Conservation (phyloP, 2,329 filamentous ascomycete genomes). For the Albifimbria verrucaria region DNA sequence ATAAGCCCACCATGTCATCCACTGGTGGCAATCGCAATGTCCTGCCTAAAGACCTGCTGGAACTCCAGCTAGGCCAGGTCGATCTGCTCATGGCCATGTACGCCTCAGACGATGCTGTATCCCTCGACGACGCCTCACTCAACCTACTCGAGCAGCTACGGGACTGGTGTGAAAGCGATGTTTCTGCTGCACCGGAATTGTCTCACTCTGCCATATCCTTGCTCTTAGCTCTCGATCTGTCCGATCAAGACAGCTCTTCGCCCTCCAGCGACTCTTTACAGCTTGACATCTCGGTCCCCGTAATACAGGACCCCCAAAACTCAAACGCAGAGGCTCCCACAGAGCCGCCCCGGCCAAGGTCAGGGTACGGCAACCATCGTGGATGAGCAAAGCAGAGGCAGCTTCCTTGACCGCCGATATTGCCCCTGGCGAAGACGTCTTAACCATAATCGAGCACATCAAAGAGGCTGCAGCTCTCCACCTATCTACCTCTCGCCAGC, state of each 20-base stretch:
- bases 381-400: conserved; percentile 49
- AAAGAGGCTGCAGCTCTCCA: conserved; percentile 31
- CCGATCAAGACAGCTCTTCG: conserved; percentile 7
- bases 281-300: conserved; percentile 32
- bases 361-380: conserved; percentile 44
- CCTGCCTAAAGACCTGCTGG: conserved; percentile 41
- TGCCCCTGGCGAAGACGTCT: conserved; percentile 40
- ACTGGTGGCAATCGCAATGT: conserved; percentile 1
- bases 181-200: conserved; percentile 4
- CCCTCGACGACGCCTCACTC: conserved; percentile 18
- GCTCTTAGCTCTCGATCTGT: conserved; percentile 20
- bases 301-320: conserved; percentile 13
- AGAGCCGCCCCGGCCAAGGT: conserved; percentile 39
- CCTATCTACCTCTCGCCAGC: conserved; percentile 16
- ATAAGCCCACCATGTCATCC: neutral
- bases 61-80: conserved; percentile 44
- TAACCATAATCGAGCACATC: conserved; percentile 42
- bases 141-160: conserved; percentile 14
- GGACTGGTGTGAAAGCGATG: conserved; percentile 17
- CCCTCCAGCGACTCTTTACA: conserved; percentile 16
- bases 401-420: conserved; percentile 34
- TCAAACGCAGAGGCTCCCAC: conserved; percentile 6
- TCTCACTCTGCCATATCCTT: conserved; percentile 14
- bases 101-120: conserved; percentile 31
- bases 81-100: conserved; percentile 54